These are phyloP conservation scores for Lepiota venenata DNA, from an alignment of 768 basidiomycete genomes.

Conservation along the genomic window DNA sequence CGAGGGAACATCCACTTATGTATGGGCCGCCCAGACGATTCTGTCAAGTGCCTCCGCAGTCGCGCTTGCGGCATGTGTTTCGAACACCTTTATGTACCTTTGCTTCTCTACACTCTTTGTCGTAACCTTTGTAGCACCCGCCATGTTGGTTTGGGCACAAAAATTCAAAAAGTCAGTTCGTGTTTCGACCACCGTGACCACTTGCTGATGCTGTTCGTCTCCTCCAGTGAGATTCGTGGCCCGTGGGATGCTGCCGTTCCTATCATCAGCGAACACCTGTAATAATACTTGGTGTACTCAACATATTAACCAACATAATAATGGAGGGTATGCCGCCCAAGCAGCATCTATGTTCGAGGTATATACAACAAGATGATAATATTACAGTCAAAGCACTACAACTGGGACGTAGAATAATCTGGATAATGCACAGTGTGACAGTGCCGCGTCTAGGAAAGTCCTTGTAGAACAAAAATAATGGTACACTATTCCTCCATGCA, in stretches of 20 bases:
- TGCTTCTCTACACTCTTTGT: conserved; percentile 47
- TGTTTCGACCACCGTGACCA: conserved; percentile 14
- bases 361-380: conserved; percentile 9
- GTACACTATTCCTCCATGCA: conserved; percentile 11
- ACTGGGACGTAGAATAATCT: conserved; percentile 4
- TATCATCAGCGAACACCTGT: conserved; percentile 3
- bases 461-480: background rate
- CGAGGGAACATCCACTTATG: conserved; percentile 43
- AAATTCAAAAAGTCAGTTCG: conserved; percentile 76
- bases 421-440: conserved; percentile 1
- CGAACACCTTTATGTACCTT: conserved; percentile 50
- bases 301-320: too few species aligned
- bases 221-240: conserved; percentile 77
- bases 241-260: conserved; percentile 70
- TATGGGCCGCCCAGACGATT: conserved; percentile 55
- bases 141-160: conserved; percentile 79
- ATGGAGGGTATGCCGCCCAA: background rate
- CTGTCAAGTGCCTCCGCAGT: conserved; percentile 48
- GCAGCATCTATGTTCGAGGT: background rate
- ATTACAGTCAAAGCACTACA: conserved; percentile 6
- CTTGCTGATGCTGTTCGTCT: conserved; percentile 12
- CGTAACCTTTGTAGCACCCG: conserved; percentile 72
- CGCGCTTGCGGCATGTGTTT: conserved; percentile 49
- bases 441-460: background rate
- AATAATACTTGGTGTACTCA: too few species aligned